Evolutionary conservation across 257 asterid genomes (phyloP).

Genomic region (Rehmannia glutinosa): DNA sequence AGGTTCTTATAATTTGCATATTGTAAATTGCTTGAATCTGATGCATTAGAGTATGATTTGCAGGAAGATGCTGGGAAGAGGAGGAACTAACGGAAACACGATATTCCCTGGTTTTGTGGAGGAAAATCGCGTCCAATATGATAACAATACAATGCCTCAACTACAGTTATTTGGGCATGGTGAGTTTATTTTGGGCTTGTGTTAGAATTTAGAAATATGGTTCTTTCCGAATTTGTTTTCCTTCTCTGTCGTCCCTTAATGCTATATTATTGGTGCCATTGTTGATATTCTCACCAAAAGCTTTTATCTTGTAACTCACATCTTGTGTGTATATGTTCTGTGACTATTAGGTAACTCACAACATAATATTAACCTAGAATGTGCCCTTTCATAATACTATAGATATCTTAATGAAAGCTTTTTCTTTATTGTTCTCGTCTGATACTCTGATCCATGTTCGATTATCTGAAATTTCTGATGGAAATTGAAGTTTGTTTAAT

Average conservation of each 20-base stretch:
- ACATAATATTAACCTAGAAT: no score
- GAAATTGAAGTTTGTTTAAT: no score
- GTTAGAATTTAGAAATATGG: slow-evolving; percentile 13
- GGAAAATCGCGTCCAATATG: slow-evolving; percentile 39
- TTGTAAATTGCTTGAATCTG: slow-evolving; percentile 18
- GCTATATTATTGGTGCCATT: neutral
- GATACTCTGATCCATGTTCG: no score
- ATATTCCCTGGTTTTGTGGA: slow-evolving; percentile 36
- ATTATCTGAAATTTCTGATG: no score
- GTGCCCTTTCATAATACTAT: no score
- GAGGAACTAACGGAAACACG: slow-evolving; percentile 39
- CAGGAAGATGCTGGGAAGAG: slow-evolving; percentile 67
- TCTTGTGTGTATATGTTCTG: no score
- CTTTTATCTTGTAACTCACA: no score
- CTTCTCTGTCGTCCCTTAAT: no score
- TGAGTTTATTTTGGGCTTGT: slow-evolving; percentile 26
- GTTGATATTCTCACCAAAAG: neutral
- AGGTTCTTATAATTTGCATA: neutral
- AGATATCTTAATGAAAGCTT: no score
- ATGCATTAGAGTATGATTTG: slow-evolving; percentile 11
- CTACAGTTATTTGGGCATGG: slow-evolving; percentile 66
- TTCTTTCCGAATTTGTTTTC: no score
- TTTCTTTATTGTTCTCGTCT: no score
- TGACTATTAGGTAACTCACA: no score
- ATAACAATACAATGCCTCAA: slow-evolving; percentile 50